These are phyloP conservation scores for Obba rivulosa DNA, from an alignment of 768 basidiomycete genomes.

Conservation along the genomic window DNA sequence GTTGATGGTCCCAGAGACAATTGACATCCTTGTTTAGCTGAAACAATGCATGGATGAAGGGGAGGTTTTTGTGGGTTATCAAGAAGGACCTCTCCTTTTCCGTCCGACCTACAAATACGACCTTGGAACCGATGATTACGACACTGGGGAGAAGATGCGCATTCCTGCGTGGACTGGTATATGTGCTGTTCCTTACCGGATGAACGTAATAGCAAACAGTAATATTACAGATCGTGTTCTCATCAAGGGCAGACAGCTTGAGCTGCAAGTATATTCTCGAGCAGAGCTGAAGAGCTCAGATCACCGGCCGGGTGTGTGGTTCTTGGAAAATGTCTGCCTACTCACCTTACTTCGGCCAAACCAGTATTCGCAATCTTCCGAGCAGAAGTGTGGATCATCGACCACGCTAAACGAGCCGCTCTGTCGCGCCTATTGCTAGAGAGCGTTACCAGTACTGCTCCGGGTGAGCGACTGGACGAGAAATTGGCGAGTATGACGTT, in stretches of 20 bases:
- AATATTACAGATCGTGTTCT: constrained; percentile 75
- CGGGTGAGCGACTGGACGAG: constrained; percentile 67
- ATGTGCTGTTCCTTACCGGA: constrained; percentile 11
- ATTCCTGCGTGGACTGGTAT: constrained; percentile 97
- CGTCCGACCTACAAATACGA: constrained; percentile 94
- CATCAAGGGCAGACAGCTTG: constrained; percentile 68
- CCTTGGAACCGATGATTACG: constrained; percentile 77
- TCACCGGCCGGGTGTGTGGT: constrained; percentile 76
- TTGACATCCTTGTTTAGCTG: constrained; percentile 43
- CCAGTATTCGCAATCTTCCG: constrained; percentile 83
- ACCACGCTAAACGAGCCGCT: constrained; percentile 65
- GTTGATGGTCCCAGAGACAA: not conserved
- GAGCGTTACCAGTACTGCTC: constrained; percentile 52
- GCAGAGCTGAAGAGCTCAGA: constrained; percentile 90
- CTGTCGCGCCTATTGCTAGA: constrained; percentile 67
- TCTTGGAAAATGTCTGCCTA: not conserved
- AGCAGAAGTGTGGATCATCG: constrained; percentile 72
- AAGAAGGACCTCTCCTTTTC: constrained; percentile 89
- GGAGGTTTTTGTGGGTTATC: constrained; percentile 76
- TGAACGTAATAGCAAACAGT: not conserved
- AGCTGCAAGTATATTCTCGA: constrained; percentile 74
- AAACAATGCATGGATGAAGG: constrained; percentile 63
- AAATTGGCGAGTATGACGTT: constrained; percentile 59
- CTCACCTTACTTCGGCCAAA: not conserved
- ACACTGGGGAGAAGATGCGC: constrained; percentile 93